Conservation (phyloP, 164 flowering plant genomes). For the Macadamia tetraphylla region DNA sequence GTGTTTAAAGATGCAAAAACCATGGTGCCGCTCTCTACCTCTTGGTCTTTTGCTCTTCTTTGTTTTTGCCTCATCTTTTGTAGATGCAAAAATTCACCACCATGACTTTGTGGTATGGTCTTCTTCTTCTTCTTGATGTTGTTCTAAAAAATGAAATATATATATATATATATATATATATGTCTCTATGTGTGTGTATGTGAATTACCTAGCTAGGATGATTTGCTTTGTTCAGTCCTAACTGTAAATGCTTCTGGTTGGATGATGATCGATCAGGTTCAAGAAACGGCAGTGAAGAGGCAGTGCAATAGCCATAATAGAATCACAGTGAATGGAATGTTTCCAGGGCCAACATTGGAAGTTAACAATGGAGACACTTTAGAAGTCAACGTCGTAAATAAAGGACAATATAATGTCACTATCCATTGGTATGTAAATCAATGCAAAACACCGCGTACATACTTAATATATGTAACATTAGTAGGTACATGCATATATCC, state of each 20-base stretch:
- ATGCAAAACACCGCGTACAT: not conserved
- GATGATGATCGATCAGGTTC: slow-evolving; percentile 27
- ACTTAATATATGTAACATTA: not conserved
- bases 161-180: too few relatives aligned
- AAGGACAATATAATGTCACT: slow-evolving; percentile 62
- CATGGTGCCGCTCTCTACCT: not conserved
- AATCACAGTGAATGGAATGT: slow-evolving; percentile 85
- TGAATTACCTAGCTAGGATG: too few relatives aligned
- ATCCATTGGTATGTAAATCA: slow-evolving; percentile 67
- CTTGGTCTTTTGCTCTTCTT: slow-evolving; percentile 14
- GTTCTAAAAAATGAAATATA: not conserved
- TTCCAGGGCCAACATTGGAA: slow-evolving; percentile 83
- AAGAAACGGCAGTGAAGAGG: slow-evolving; percentile 74
- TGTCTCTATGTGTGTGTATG: too few relatives aligned
- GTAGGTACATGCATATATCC: too few relatives aligned
- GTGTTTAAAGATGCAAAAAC: not conserved
- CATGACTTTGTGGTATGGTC: slow-evolving; percentile 44
- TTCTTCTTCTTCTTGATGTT: not conserved
- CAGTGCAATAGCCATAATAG: slow-evolving; percentile 73
- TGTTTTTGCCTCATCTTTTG: slow-evolving; percentile 16
- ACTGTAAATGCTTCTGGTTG: not conserved
- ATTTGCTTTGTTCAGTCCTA: too few relatives aligned
- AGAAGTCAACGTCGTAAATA: slow-evolving; percentile 59
- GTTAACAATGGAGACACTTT: slow-evolving; percentile 74
- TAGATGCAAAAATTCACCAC: slow-evolving; percentile 35